These are phyloP conservation scores for Xerocomellus chrysenteron DNA, from an alignment of 768 basidiomycete genomes.

Conservation along the genomic window DNA sequence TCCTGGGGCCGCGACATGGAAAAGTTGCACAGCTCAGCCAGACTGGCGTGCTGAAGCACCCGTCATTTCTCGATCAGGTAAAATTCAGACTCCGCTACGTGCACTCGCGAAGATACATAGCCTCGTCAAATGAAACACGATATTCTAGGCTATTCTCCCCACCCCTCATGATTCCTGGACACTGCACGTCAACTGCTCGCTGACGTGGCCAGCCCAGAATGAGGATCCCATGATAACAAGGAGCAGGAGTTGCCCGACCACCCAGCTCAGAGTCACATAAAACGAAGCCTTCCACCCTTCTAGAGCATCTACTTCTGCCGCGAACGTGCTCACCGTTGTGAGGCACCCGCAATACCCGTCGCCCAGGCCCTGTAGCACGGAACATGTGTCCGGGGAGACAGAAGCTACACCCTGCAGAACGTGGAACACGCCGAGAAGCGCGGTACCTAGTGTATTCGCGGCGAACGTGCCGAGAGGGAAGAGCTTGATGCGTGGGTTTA, in stretches of 20 bases:
- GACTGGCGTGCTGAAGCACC: constrained; percentile 20
- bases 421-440: constrained; percentile 72
- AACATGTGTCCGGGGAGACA: constrained; percentile 55
- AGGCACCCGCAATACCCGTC: constrained; percentile 97
- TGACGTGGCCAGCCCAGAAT: constrained; percentile 48
- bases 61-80: constrained; percentile 27
- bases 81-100: constrained; percentile 32
- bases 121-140: neutral
- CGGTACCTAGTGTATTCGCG: constrained; percentile 78
- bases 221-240: constrained; percentile 72
- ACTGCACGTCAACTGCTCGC: constrained; percentile 50
- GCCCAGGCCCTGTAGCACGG: constrained; percentile 73
- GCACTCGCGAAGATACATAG: neutral
- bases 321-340: constrained; percentile 93
- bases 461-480: constrained; percentile 80
- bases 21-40: constrained; percentile 24
- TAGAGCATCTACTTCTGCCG: constrained; percentile 69
- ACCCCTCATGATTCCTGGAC: constrained; percentile 27
- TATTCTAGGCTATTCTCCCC: neutral
- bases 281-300: constrained; percentile 55
- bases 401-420: constrained; percentile 58
- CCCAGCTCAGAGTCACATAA: constrained; percentile 72
- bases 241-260: constrained; percentile 65
- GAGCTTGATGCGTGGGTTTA: constrained; percentile 63
- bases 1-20: constrained; percentile 40